Evolutionary conservation across 331 rosid species (phyloP).

Genomic region (Phaseolus coccineus): DNA sequence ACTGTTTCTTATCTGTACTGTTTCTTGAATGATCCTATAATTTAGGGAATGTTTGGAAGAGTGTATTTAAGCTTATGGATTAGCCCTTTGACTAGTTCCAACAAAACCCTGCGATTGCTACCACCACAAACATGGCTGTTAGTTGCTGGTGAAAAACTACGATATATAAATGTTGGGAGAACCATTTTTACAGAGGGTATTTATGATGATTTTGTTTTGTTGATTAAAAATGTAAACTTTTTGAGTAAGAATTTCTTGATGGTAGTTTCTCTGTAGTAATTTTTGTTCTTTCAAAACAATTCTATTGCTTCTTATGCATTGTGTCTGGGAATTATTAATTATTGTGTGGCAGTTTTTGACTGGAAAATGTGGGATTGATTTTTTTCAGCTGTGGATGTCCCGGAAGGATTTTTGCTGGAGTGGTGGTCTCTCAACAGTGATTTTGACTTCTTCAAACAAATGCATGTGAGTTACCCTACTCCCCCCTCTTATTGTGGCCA

Average conservation of each 20-base stretch:
- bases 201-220: not conserved
- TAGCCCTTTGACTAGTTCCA: not conserved
- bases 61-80: not conserved
- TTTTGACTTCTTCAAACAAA: constrained; percentile 6
- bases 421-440: constrained; percentile 38
- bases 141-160: not conserved
- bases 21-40: not conserved
- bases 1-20: too few relatives aligned
- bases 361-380: not conserved
- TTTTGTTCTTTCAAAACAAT: not conserved
- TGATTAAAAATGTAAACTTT: not conserved
- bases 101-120: not conserved
- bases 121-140: not conserved
- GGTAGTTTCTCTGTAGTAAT: not conserved
- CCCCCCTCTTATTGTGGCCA: not conserved
- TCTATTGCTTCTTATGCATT: not conserved
- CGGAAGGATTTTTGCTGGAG: constrained; percentile 43
- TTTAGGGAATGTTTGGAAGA: not conserved
- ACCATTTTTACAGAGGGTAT: not conserved
- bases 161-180: not conserved
- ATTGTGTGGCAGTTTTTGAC: not conserved
- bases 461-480: not conserved
- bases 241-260: not conserved
- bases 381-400: constrained; percentile 39
- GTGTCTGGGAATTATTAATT: not conserved